A percentile compares a stretch with the other conserved stretches of the same genome.
Evolutionary conservation across 441 rosid species (phyloP).

Genomic region (Eruca vesicaria): DNA sequence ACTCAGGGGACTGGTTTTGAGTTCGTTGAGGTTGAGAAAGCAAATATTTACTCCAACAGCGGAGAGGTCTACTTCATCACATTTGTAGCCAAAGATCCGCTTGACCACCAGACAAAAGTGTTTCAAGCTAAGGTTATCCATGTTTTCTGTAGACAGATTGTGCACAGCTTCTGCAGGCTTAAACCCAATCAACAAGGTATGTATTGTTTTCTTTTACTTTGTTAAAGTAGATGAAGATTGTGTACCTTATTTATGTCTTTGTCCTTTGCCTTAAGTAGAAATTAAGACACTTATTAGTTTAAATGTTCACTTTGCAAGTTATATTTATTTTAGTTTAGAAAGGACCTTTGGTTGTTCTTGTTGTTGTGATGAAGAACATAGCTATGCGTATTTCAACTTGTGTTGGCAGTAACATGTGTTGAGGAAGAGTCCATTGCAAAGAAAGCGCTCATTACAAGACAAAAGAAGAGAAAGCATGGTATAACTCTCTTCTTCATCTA

Average conservation of each 20-base stretch:
- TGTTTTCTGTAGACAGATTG: neutral
- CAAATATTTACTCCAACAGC: neutral
- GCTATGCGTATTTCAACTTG: too few species aligned
- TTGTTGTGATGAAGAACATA: too few species aligned
- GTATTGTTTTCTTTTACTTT: neutral
- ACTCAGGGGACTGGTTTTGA: neutral
- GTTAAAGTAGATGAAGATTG: neutral
- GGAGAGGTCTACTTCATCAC: neutral
- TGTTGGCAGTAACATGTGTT: too few species aligned
- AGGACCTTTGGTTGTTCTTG: too few species aligned
- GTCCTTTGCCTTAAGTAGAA: too few species aligned
- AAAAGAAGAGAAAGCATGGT: neutral
- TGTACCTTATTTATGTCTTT: too few species aligned
- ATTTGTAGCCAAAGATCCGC: neutral
- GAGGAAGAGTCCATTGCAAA: neutral
- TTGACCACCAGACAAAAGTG: neutral
- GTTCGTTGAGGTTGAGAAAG: neutral
- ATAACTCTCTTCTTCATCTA: too few species aligned
- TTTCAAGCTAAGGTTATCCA: neutral
- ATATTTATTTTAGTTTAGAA: too few species aligned
- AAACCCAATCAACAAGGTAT: neutral
- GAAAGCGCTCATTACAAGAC: neutral
- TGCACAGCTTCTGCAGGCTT: neutral
- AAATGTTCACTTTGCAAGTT: too few species aligned
- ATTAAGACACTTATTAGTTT: too few species aligned